Evolutionary conservation across 805 yeast species (phyloP).

Genomic region (Starmerella apis): DNA sequence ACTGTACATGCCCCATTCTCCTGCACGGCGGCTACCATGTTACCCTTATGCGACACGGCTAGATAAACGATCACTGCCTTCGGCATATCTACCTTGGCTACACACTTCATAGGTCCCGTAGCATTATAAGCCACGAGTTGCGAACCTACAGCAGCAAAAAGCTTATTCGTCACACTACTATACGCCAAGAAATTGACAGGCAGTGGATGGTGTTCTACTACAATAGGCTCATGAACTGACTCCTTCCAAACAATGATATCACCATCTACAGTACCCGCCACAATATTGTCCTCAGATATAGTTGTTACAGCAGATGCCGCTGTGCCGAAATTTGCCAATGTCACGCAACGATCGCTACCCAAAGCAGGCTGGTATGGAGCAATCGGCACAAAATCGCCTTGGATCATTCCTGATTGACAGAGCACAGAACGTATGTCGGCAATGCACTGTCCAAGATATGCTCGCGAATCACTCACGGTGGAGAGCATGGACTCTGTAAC

Average conservation of each 20-base stretch:
- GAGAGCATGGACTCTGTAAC: conserved; percentile 8
- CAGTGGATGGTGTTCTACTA: not conserved
- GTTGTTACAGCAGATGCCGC: conserved; percentile 15
- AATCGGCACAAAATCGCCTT: conserved; percentile 10
- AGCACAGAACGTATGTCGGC: conserved; percentile 28
- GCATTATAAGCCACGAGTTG: conserved; percentile 8
- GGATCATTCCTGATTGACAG: conserved; percentile 18
- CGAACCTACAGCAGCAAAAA: conserved; percentile 21
- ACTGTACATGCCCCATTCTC: conserved; percentile 12
- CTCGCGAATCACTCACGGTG: conserved; percentile 15
- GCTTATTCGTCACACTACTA: not conserved
- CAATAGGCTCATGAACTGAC: not conserved
- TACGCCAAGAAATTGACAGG: conserved; percentile 10
- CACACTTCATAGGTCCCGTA: not conserved
- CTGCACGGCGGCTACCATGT: conserved; percentile 13
- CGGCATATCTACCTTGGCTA: not conserved
- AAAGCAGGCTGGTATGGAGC: conserved; percentile 9
- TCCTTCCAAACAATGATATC: conserved; percentile 17
- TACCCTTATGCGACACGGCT: conserved; percentile 14
- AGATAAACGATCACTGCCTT: conserved; percentile 6
- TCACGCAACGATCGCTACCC: conserved; percentile 4
- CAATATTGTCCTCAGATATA: conserved; percentile 10
- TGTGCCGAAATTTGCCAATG: conserved; percentile 22
- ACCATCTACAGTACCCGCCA: conserved; percentile 23
- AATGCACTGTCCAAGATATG: conserved; percentile 31